These are phyloP conservation scores for Rubia peregrina DNA, from an alignment of 305 asterid species.

Conservation along the genomic window DNA sequence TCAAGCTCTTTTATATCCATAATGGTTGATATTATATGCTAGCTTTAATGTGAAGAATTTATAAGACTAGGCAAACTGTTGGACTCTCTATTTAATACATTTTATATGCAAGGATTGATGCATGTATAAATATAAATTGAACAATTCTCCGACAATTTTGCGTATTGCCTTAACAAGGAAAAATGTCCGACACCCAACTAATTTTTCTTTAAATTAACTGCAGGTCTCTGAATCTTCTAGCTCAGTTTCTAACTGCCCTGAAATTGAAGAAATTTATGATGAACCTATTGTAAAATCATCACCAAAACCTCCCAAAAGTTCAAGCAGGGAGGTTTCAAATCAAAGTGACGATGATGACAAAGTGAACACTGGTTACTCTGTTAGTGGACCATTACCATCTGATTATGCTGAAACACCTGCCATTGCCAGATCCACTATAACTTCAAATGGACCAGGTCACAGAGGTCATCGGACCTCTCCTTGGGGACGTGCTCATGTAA, in stretches of 20 bases:
- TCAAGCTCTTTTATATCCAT: not conserved
- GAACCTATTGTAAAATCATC: conserved; percentile 29
- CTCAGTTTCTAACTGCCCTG: conserved; percentile 41
- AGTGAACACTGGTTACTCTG: conserved; percentile 24
- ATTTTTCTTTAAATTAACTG: conserved; percentile 21
- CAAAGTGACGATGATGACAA: conserved; percentile 27
- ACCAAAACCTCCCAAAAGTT: conserved; percentile 30
- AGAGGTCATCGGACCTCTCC: conserved; percentile 44
- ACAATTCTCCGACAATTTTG: not conserved
- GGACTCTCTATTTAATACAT: not conserved
- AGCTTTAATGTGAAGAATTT: not conserved
- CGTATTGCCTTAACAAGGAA: not conserved
- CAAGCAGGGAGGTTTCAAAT: conserved; percentile 22
- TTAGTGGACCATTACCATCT: conserved; percentile 28
- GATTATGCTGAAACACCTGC: conserved; percentile 39
- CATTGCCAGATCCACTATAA: conserved; percentile 27
- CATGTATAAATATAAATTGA: not conserved
- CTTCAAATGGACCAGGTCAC: conserved; percentile 33
- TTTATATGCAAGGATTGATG: not conserved
- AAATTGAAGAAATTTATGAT: conserved; percentile 28
- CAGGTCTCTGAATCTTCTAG: conserved; percentile 50
- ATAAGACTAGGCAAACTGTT: not conserved
- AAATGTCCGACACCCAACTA: not conserved
- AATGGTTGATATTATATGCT: not conserved
- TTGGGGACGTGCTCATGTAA: conserved; percentile 79